Evolutionary conservation across 169 alveolate species (phyloP), one percentile per base, ranked within the genome.

Genomic region (Eimeria necatrix): DNA sequence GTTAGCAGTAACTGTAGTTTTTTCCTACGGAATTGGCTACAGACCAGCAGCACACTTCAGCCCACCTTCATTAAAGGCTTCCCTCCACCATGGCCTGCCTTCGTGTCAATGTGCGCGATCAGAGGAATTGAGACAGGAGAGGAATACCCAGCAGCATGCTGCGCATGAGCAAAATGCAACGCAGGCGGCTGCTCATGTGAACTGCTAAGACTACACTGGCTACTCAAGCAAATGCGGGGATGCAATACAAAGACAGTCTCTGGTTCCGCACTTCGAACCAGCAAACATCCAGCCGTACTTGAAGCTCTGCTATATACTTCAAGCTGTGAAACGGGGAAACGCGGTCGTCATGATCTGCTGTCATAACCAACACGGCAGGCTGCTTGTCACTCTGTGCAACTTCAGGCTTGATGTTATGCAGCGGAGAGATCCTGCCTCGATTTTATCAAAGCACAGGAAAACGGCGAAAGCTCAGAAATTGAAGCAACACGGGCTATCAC

Each of bases 301-400:
- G 95, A 59, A 91, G 49, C 74, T 74, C 73, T 20, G 95, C 95
- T 18, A 78, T 91, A 49, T 52, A 91, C 71, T 91, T 91, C 56
- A 91, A 61, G 49, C 91, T 76, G 84, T 91, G 95, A 53, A 91
- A 78, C 4, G 95, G 95, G 24, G 91, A 74, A 10, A 91, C 95
- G 32, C 95, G 90, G 84, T 91, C 95, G 83, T 91, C 95, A 73
- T 91, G 95, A 83, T 91, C 95, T 7, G 84, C 95, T 5, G 95
- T 91, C 95, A 78, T 32, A 46, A 91, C 60, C 60, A 91, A 48
- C 32, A 78, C 73, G 5, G 90, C 91, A 20, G 95, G 95, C 48
- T 91, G 73, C 14, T 32, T 16, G 61, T 32, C 83, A 48, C 93
- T 61, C 73, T 60, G 80, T 26, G 26, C 87, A 7, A 51, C 74